Conservation (phyloP, 108 stramenopile genomes). For the Nitzschia palea region DNA sequence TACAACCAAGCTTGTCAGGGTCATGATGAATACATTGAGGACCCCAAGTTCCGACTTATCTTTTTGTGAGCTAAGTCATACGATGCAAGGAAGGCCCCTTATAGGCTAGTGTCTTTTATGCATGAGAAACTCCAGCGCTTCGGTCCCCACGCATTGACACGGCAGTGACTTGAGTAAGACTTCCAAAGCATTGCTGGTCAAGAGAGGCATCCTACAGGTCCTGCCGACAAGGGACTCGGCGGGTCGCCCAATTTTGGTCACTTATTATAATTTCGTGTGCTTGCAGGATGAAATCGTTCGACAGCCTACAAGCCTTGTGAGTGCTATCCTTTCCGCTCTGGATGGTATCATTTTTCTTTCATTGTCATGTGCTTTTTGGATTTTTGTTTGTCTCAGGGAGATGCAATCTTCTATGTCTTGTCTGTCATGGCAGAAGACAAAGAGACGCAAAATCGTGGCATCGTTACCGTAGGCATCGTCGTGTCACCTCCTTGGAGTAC, state of each 20-base stretch:
- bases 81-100: constrained; percentile 20
- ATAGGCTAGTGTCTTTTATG: constrained; percentile 7
- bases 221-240: constrained; percentile 8
- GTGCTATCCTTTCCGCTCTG: neutral
- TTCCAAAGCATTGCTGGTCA: neutral
- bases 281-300: neutral
- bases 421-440: neutral
- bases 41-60: neutral
- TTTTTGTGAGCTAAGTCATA: constrained; percentile 24
- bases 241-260: constrained; percentile 4
- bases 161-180: neutral
- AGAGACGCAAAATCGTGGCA: constrained; percentile 11
- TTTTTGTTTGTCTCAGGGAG: neutral
- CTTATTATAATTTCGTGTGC: neutral
- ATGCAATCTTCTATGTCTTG: constrained; percentile 1
- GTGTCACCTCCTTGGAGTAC: neutral
- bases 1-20: constrained; percentile 11
- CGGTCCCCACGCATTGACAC: neutral
- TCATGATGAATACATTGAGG: neutral
- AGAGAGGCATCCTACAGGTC: neutral
- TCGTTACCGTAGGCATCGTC: neutral
- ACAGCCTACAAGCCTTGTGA: neutral
- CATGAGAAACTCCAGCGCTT: constrained; percentile 4
- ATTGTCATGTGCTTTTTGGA: neutral
- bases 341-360: neutral